A percentile compares a stretch with the other conserved stretches of the same genome.
These are phyloP conservation scores for Symbiotaphrina buchneri DNA, from an alignment of 495 filamentous ascomycete genomes.

Conservation along the genomic window DNA sequence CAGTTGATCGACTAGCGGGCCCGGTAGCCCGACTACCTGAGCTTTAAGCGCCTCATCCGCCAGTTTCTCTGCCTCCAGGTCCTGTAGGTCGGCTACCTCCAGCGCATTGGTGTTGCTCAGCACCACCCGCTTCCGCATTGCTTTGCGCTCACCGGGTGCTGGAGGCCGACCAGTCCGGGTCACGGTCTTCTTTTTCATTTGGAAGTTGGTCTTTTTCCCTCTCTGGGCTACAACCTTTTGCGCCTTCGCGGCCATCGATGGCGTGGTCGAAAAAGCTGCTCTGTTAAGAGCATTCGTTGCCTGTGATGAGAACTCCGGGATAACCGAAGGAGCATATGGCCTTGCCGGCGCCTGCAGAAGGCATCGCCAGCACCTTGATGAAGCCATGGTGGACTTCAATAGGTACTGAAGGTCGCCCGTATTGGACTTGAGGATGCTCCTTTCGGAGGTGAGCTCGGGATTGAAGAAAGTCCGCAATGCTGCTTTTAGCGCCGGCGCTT, in stretches of 20 bases:
- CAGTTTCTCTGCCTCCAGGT: conserved; percentile 24
- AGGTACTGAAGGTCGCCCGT: not conserved
- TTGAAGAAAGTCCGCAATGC: not conserved
- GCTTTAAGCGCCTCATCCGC: conserved; percentile 30
- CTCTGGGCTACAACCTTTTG: conserved; percentile 13
- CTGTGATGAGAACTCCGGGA: conserved; percentile 8
- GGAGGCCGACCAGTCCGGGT: conserved; percentile 23
- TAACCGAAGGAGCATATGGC: conserved; percentile 11
- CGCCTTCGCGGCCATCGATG: conserved; percentile 15
- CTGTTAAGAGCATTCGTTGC: conserved; percentile 16
- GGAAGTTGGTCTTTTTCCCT: conserved; percentile 14
- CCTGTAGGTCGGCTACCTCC: conserved; percentile 37
- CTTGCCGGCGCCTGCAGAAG: conserved; percentile 29
- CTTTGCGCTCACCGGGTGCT: conserved; percentile 59
- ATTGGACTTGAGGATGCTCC: conserved; percentile 3
- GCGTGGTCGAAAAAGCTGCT: conserved; percentile 13
- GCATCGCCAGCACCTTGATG: conserved; percentile 43
- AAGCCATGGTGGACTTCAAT: conserved; percentile 30
- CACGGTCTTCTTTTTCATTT: conserved; percentile 10
- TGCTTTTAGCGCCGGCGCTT: not conserved
- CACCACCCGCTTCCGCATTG: conserved; percentile 65
- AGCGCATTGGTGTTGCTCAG: conserved; percentile 88
- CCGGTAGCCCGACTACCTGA: conserved; percentile 44
- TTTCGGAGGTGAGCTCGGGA: not conserved
- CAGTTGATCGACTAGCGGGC: conserved; percentile 51